Percentiles rank a stretch among this genome's conserved stretches.
Evolutionary conservation across 176 grass and related monocot genomes (phyloP).

Genomic region (Oryza glaberrima): DNA sequence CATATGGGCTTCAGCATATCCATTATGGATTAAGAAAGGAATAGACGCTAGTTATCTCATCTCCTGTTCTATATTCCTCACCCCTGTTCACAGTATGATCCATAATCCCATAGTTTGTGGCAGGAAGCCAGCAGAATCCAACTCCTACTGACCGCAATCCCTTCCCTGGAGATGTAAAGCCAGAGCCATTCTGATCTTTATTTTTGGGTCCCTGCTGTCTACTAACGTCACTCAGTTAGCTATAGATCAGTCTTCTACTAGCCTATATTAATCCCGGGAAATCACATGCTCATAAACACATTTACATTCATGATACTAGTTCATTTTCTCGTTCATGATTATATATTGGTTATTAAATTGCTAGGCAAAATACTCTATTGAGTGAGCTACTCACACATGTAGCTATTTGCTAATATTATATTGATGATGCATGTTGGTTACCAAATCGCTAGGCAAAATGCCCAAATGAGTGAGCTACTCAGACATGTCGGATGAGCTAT

Average conservation of each 20-base stretch:
- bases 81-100: neutral
- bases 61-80: neutral
- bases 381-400: neutral
- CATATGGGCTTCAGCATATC: neutral
- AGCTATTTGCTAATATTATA: neutral
- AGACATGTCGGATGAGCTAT: neutral
- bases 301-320: neutral
- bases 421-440: neutral
- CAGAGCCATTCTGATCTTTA: neutral
- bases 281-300: conserved; percentile 3
- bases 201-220: conserved; percentile 2
- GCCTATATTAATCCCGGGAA: neutral
- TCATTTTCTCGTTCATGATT: neutral
- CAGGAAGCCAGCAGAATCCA: neutral
- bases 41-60: neutral
- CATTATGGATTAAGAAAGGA: neutral
- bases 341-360: neutral
- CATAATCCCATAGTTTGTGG: neutral
- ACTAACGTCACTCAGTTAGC: neutral
- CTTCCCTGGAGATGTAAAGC: neutral
- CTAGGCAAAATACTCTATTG: neutral
- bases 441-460: conserved; percentile 4
- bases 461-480: conserved; percentile 4
- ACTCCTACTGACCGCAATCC: neutral
- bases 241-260: conserved; percentile 5